Evolutionary conservation across 2,329 filamentous ascomycete species (phyloP).

Genomic region (Gremmenia infestans): DNA sequence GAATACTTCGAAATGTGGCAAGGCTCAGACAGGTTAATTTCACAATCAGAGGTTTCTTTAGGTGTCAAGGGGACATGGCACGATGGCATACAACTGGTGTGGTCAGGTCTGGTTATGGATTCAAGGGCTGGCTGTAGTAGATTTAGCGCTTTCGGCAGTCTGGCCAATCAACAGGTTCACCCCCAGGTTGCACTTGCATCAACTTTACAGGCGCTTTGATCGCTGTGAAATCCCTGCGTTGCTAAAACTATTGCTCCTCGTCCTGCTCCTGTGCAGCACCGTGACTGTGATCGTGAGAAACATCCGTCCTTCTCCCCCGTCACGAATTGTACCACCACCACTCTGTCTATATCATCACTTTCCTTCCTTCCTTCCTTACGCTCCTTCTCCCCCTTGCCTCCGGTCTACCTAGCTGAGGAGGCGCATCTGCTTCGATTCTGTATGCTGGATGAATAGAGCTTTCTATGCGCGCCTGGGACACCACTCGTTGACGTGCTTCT

Average conservation of each 20-base stretch:
- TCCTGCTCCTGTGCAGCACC: background rate
- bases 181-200: no score
- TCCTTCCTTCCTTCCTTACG: slow-evolving; percentile 5
- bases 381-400: slow-evolving; percentile 12
- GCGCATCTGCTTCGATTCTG: background rate
- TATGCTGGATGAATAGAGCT: slow-evolving; percentile 31
- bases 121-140: no score
- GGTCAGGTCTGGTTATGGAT: no score
- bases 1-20: no score
- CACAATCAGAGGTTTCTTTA: no score
- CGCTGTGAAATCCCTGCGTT: background rate
- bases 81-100: no score
- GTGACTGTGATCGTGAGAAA: background rate
- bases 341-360: background rate
- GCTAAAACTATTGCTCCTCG: background rate
- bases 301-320: background rate
- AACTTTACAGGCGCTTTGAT: background rate
- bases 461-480: slow-evolving; percentile 26
- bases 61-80: no score
- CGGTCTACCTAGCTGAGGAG: slow-evolving; percentile 2
- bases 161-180: no score
- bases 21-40: no score
- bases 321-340: background rate
- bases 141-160: no score
- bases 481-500: slow-evolving; percentile 30